Evolutionary conservation across 306 rosid species (phyloP), one percentile per base, ranked within the genome.

Genomic region (Begonia peltatifolia): DNA sequence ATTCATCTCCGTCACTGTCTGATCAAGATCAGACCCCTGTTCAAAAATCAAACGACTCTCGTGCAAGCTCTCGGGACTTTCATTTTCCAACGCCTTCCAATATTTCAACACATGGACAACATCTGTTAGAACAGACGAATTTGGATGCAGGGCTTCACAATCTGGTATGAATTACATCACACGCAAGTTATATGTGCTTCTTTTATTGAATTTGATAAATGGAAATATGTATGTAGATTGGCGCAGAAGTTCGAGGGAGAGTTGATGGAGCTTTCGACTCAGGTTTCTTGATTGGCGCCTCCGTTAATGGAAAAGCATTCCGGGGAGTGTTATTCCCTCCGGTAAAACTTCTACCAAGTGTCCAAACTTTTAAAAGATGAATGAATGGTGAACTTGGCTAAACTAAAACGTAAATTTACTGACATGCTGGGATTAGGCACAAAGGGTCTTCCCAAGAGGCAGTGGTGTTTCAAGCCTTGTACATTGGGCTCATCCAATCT

Each of bases 251-350:
- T 41, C 70, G 69, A 9, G 96, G 96, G 11, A 87, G 78, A 79
- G 78, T 87, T 16, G 96, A 87, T 38, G 96, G 87, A 46, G 81
- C 80, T 47, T 84, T 87, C 16, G 96, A 87, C 70, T 87, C 96
- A 0, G 94, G 94, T 52, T 69, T 83, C 62, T 75, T 87, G 12
- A 81, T 87, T 90, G 81, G 83, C 9, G 96, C 96, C 60, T 60
- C 74, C 3, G 87, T 87, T 57, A 79, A 84, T 50, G 96, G 94
- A 54, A 81, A 71, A 50, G 44, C 75, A 54, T 81, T 70, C 52
- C 68, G 96, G 76, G 96, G 96, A 55, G 87, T 87, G 35, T 72
- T 87, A 48, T 87, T 87, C 71, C 69, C 96, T 57, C 94, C 94
- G 1, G 96, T 87, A 74, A 87, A 87, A 44, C 14, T 65, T 43